These are phyloP conservation scores for Phragmites australis DNA, from an alignment of 176 grass and related monocot genomes.

Conservation along the genomic window DNA sequence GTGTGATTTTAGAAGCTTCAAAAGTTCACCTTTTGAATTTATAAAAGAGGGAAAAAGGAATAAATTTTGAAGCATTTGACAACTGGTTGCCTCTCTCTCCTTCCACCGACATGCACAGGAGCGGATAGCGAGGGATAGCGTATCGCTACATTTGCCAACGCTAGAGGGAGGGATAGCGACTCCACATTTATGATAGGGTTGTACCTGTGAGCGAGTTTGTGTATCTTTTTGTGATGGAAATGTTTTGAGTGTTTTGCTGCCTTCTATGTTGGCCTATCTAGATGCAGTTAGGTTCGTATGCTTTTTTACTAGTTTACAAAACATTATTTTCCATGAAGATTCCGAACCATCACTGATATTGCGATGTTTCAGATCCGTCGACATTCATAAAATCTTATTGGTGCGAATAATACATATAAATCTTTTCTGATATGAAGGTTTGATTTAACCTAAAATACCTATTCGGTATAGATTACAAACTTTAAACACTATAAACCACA, in stretches of 20 bases:
- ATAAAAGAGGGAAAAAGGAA: too few species aligned
- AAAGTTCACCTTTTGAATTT: too few species aligned
- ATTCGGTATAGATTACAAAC: background rate
- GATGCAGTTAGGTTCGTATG: background rate
- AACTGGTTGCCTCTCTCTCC: too few species aligned
- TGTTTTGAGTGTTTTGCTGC: background rate
- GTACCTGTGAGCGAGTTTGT: background rate
- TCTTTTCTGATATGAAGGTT: background rate
- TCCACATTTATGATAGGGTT: too few species aligned
- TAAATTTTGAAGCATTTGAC: too few species aligned
- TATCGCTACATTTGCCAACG: too few species aligned
- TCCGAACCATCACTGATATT: background rate
- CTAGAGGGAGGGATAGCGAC: too few species aligned
- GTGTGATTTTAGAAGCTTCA: too few species aligned
- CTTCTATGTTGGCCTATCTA: background rate
- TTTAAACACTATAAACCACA: too few species aligned
- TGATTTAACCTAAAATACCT: background rate
- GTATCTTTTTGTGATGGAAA: background rate
- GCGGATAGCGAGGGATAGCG: too few species aligned
- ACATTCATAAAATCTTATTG: background rate
- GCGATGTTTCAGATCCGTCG: background rate
- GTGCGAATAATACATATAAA: background rate
- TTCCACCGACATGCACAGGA: too few species aligned
- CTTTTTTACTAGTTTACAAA: background rate
- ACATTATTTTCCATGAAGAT: background rate